Percentiles rank a stretch among this genome's conserved stretches.
Evolutionary conservation across 805 yeast species (phyloP).

Genomic region (Debaryomyces tyrocola): DNA sequence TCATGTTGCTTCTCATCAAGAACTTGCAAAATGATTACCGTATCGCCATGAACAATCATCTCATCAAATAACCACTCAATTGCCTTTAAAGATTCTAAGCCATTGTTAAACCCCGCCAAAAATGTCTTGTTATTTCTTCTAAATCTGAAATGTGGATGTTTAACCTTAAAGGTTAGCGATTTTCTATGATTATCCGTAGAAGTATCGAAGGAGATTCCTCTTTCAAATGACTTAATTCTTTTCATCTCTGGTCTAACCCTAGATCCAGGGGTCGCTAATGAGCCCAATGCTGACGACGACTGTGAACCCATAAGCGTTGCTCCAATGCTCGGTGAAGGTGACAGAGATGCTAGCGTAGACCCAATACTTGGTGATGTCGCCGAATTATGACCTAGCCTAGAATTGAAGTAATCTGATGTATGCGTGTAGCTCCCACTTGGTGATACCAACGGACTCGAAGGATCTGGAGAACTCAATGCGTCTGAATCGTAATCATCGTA

Average conservation of each 20-base stretch:
- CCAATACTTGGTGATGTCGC: conserved; percentile 10
- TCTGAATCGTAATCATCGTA: conserved; percentile 45
- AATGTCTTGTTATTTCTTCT: conserved; percentile 45
- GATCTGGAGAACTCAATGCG: conserved; percentile 17
- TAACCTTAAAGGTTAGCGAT: conserved; percentile 40
- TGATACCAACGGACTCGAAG: conserved; percentile 15
- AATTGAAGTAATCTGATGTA: conserved; percentile 11
- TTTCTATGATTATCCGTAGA: conserved; percentile 29
- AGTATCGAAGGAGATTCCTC: conserved; percentile 45
- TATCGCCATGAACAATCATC: conserved; percentile 44
- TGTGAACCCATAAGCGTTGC: conserved; percentile 5
- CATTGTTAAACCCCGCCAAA: conserved; percentile 39
- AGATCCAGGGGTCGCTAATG: not conserved
- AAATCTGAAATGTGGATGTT: conserved; percentile 43
- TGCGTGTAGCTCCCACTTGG: conserved; percentile 7
- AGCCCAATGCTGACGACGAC: conserved; percentile 6
- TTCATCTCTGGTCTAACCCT: conserved; percentile 10
- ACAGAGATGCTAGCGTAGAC: conserved; percentile 5
- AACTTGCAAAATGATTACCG: conserved; percentile 41
- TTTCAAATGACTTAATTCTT: conserved; percentile 26
- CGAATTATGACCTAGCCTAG: conserved; percentile 3
- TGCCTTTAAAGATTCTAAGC: conserved; percentile 37
- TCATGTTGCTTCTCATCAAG: conserved; percentile 33
- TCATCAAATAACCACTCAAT: conserved; percentile 47
- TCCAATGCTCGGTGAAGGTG: conserved; percentile 8